These are phyloP conservation scores for Phialocephala subalpina DNA, from an alignment of 2,329 filamentous ascomycete genomes.

Conservation along the genomic window DNA sequence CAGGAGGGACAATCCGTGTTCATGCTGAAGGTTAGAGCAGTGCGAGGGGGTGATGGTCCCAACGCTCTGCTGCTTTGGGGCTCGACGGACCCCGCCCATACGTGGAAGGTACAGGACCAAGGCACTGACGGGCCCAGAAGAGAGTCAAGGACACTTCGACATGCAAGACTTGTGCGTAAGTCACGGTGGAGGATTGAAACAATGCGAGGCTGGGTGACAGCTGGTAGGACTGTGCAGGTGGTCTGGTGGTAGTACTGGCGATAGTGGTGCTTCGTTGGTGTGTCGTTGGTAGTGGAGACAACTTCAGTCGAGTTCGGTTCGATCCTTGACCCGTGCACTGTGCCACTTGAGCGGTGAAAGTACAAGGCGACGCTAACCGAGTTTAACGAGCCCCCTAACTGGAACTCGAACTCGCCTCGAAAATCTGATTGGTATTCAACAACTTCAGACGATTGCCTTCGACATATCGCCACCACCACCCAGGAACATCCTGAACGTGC, in stretches of 20 bases:
- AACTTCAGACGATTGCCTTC: constrained; percentile 7
- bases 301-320: neutral
- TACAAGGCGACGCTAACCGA: constrained; percentile 3
- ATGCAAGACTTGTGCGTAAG: neutral
- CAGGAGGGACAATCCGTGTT: neutral
- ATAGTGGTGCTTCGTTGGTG: neutral
- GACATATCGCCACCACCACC: neutral
- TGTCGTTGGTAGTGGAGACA: neutral
- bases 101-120: neutral
- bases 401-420: constrained; percentile 8
- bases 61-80: neutral
- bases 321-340: neutral
- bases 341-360: constrained; percentile 13
- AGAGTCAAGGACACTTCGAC: no score
- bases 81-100: neutral
- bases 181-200: constrained; percentile 4
- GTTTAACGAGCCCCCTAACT: neutral
- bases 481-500: neutral
- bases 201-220: neutral
- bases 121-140: neutral
- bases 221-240: neutral
- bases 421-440: constrained; percentile 12
- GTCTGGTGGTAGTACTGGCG: neutral
- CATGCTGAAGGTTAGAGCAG: neutral
- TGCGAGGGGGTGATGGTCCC: neutral